Evolutionary conservation across 2,329 filamentous ascomycete species (phyloP), one percentile per base, ranked within the genome.

Genomic region (Talaromyces sp.): DNA sequence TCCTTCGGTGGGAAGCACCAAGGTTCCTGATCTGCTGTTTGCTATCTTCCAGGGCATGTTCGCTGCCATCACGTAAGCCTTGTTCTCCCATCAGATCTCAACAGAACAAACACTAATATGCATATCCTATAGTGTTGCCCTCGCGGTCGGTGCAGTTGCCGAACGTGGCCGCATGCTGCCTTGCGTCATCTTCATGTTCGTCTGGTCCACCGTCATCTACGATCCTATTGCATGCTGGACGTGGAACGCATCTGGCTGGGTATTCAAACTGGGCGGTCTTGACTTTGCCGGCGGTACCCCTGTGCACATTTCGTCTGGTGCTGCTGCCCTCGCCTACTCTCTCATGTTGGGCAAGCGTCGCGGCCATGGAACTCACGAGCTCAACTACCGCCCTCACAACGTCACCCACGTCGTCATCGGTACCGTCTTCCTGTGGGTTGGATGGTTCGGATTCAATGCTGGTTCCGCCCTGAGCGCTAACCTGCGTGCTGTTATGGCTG

Each of bases 161-260:
- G 92, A 96, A 74, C 85, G 92, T 67, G 92, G 92, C 64, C 87
- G 92, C 64, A 93, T 96, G 87, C 85, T 95, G 6, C 92, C 92
- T 13, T 92, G 89, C 73, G 85, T 96, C 67, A 82, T 96, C 70
- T 96, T 96, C 82, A 95, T 96, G 88, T 93, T 96, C 71, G 80
- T 96, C 73, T 96, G 92, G 92, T 84, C 89, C 1, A 96, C 92
- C 5, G 72, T 96, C 62, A 89, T 96, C 72, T 96, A 96, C 77
- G 92, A 96, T 69, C 90, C 92, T 1, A 92, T 96, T 72, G 92
- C 92, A 53, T 96, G 92, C 83, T 96, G 92, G 92, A 96, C 91
- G 9, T 96, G 92, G 92, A 96, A 96, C 73, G 76, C 89, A 0
- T 80, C 80, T 33, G 92, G 92, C 25, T 96, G 92, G 92, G 86